Evolutionary conservation across 2,329 filamentous ascomycete species (phyloP).

Genomic region (Paracorniculantispora psalliotae): DNA sequence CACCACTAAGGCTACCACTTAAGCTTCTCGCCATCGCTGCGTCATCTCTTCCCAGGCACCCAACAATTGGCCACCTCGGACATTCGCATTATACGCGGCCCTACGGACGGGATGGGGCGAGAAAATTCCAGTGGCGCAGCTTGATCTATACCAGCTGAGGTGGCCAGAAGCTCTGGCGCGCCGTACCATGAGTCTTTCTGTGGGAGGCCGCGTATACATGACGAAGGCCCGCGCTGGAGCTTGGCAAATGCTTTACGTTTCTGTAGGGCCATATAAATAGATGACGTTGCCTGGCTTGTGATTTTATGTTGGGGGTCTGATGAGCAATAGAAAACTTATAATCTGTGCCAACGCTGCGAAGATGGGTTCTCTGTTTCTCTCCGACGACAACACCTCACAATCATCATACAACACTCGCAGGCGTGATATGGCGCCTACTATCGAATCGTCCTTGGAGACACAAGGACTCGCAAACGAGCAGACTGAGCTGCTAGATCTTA

Average conservation of each 20-base stretch:
- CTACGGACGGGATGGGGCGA: conserved; percentile 3
- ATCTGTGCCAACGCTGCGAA: background rate
- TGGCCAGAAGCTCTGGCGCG: background rate
- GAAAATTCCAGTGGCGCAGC: conserved; percentile 9
- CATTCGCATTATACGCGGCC: conserved; percentile 1
- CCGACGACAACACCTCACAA: conserved; percentile 6
- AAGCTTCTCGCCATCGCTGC: conserved; percentile 1
- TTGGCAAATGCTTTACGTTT: background rate
- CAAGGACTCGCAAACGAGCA: conserved; percentile 50
- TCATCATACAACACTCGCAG: conserved; percentile 17
- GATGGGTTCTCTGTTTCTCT: background rate
- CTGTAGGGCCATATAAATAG: conserved; percentile 2
- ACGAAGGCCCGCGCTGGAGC: background rate
- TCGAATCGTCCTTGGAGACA: conserved; percentile 45
- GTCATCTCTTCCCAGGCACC: conserved; percentile 3
- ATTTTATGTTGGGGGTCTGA: background rate
- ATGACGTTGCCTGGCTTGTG: conserved; percentile 2
- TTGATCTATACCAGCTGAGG: background rate
- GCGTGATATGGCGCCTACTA: conserved; percentile 34
- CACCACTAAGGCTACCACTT: background rate
- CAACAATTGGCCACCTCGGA: background rate
- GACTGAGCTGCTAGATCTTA: conserved; percentile 51
- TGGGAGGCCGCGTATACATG: conserved; percentile 5
- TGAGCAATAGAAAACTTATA: background rate
- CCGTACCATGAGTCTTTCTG: background rate